phyloP scores from a whole-genome alignment of 2,329 filamentous ascomycete species.

The Neofusicoccum sp. region DNA sequence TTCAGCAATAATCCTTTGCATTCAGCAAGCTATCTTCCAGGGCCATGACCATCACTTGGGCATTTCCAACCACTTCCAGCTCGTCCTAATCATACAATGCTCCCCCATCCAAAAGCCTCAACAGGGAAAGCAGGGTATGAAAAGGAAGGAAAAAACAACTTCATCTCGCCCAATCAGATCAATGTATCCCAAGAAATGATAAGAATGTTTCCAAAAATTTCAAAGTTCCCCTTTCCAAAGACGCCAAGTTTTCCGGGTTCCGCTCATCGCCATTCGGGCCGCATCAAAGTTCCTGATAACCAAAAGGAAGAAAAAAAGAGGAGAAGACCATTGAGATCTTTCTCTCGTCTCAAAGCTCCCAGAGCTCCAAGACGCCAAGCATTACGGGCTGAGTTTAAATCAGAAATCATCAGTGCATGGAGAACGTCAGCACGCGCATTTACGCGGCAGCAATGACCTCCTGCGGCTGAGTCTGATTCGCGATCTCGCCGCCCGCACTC shows the following conservation, averaged over 20 bases:
- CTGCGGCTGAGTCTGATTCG: conserved; percentile 25
- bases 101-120: background rate
- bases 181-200: background rate
- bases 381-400: background rate
- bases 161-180: background rate
- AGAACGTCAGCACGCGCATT: background rate
- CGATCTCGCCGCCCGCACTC: conserved; percentile 48
- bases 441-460: background rate
- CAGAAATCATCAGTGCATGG: background rate
- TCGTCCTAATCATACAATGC: conserved; percentile 1
- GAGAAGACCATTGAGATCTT: background rate
- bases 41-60: background rate
- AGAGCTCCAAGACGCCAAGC: conserved; percentile 7
- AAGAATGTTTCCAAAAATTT: background rate
- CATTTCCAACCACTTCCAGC: background rate
- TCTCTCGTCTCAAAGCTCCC: background rate
- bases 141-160: background rate
- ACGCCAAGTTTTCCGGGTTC: conserved; percentile 4
- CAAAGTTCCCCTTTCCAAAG: background rate
- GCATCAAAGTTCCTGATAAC: background rate
- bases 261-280: background rate
- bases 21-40: background rate
- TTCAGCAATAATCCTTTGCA: background rate
- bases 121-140: conserved; percentile 6
- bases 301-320: background rate